Percentiles rank a stretch among this genome's conserved stretches.
Evolutionary conservation across 1,139 yeast genomes (phyloP).

Genomic region (Blastobotrys buckinghamii): DNA sequence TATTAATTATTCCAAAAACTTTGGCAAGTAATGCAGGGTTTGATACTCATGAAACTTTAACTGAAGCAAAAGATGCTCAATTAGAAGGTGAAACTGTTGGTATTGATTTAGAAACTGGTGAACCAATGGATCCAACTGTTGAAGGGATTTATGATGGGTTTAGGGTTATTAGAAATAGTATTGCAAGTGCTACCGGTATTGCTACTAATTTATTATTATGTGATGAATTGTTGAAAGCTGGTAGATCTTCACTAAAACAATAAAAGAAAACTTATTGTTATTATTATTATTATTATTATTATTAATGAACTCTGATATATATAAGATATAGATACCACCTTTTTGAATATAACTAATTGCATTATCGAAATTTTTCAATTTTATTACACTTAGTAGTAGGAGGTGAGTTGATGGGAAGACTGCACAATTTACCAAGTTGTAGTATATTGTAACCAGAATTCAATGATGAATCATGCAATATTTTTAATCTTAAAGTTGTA

Average conservation of each 20-base stretch:
- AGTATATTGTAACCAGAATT: too few species aligned
- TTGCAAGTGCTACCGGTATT: constrained; percentile 90
- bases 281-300: background rate
- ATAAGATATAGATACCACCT: too few species aligned
- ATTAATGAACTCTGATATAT: too few species aligned
- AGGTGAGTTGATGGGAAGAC: too few species aligned
- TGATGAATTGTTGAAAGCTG: constrained; percentile 95
- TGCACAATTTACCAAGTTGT: too few species aligned
- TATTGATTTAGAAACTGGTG: constrained; percentile 84
- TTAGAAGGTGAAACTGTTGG: constrained; percentile 82
- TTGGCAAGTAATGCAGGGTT: constrained; percentile 89
- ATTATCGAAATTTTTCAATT: too few species aligned
- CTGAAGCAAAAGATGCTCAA: constrained; percentile 86
- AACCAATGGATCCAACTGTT: constrained; percentile 89
- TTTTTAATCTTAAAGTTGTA: too few species aligned
- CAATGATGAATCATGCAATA: too few species aligned
- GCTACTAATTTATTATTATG: constrained; percentile 88
- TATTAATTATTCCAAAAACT: constrained; percentile 88
- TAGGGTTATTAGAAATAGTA: constrained; percentile 87
- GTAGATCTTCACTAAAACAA: constrained; percentile 81
- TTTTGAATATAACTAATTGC: too few species aligned
- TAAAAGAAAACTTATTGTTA: constrained; percentile 17
- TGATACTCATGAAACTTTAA: constrained; percentile 84
- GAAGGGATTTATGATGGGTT: constrained; percentile 97
- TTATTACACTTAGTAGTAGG: too few species aligned